Evolutionary conservation across 2,329 filamentous ascomycete species (phyloP), one percentile per base, ranked within the genome.

Genomic region (Botrytis byssoidea): DNA sequence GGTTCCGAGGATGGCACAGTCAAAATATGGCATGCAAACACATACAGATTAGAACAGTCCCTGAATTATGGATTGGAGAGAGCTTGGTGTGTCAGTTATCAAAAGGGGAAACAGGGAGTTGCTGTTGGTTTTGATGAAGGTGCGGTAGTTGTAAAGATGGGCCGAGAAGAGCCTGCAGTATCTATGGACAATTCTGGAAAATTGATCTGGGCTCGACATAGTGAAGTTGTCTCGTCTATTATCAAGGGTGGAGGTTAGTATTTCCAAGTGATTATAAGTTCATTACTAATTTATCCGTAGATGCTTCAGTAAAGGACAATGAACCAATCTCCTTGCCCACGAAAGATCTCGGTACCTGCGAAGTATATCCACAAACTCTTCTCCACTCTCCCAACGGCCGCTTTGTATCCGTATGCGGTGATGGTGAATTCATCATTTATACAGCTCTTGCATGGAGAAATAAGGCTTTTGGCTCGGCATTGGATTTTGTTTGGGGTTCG

Each of bases 361-460:
- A 99, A 84, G 92, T 99, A 61, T 99, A 98, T 83, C 96, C 96
- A 1, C 95, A 98, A 81, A 97, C 94, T 0, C 88, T 99, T 70
- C 89, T 94, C 51, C 96, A 99, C 85, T 98, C 95, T n/a, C 93
- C 96, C 51, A 99, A 99, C 79, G 94, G 94, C 70, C 90, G 94
- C 75, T 95, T 95, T 77, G 92, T 95, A 29, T 92, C 92, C 29
- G 91, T 95, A 3, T 98, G 95, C 77, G 96, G 96, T 77, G 96
- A 99, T 82, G 96, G 96, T 76, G 96, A 99, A 83, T 99, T 98
- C 85, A 98, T 98, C 82, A 97, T 98, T 80, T 98, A 98, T 85
- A 98, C 96, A 42, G 95, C 96, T 73, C 88, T 98, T 74, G 95
- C 95, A 4, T 97, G 97, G 89, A 91, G 96, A 82, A 98, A 99